Conservation (phyloP, 2,329 filamentous ascomycete species). For the Onygena corvina region DNA sequence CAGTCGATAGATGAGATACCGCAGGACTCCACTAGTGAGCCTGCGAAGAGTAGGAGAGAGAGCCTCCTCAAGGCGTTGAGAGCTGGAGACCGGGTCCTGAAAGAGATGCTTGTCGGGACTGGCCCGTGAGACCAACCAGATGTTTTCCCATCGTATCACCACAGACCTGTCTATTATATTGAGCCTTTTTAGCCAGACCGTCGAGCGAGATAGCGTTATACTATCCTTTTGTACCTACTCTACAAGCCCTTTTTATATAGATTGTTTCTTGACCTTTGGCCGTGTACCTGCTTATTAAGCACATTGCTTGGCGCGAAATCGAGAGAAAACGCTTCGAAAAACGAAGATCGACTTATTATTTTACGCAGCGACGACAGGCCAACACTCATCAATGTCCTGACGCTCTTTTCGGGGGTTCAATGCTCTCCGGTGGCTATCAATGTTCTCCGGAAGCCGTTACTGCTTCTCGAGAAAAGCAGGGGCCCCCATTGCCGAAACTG, state of each 20-base stretch:
- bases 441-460: slow-evolving; percentile 34
- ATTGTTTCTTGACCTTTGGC: neutral
- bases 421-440: slow-evolving; percentile 19
- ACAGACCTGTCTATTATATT: neutral
- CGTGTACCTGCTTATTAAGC: neutral
- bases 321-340: slow-evolving; percentile 1
- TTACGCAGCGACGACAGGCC: slow-evolving; percentile 2
- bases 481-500: slow-evolving; percentile 27
- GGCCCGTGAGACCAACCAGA: neutral
- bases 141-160: no score
- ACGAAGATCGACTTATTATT: slow-evolving; percentile 2
- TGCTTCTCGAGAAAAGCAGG: slow-evolving; percentile 31
- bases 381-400: slow-evolving; percentile 1
- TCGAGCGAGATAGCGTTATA: no score
- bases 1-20: slow-evolving; percentile 45
- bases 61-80: slow-evolving; percentile 54
- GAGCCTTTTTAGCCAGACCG: no score
- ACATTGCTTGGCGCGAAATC: neutral
- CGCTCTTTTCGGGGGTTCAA: neutral
- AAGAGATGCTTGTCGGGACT: neutral
- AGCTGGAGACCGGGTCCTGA: neutral
- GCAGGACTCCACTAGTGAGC: slow-evolving; percentile 33
- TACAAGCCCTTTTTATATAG: neutral
- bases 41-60: slow-evolving; percentile 43
- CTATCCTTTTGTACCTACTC: neutral